Conservation (phyloP, 2,329 filamentous ascomycete species). For the Diaporthe humulicola region DNA sequence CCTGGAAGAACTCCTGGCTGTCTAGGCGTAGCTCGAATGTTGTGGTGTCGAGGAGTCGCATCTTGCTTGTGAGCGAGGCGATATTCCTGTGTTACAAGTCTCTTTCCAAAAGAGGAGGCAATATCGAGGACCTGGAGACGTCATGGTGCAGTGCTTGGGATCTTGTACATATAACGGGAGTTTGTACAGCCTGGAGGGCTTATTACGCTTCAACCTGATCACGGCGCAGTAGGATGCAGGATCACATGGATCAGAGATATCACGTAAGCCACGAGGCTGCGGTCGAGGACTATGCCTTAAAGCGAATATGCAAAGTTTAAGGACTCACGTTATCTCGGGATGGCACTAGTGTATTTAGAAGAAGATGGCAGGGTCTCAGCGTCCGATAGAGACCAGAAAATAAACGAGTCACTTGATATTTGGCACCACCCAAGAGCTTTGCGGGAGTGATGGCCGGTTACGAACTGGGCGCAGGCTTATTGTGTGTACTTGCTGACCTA, state of each 20-base stretch:
- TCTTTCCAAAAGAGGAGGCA: neutral
- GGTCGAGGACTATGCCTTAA: neutral
- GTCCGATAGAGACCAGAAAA: too few relatives aligned
- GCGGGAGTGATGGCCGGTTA: neutral
- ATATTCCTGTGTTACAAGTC: neutral
- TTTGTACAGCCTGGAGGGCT: too few relatives aligned
- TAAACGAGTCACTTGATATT: neutral
- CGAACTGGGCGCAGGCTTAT: neutral
- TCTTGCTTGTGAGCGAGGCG: neutral
- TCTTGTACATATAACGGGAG: neutral
- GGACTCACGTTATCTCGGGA: neutral
- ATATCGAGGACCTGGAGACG: fast-evolving
- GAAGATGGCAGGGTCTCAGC: neutral
- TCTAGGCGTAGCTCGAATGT: neutral
- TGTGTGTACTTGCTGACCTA: neutral
- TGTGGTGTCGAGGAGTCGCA: constrained; percentile 28
- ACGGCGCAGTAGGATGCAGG: neutral
- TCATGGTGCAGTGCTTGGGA: too few relatives aligned
- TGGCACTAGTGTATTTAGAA: neutral
- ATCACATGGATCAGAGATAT: neutral
- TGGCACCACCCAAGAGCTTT: neutral
- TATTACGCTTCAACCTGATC: neutral
- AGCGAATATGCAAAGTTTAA: neutral
- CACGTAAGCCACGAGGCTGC: neutral
- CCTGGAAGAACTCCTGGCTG: neutral